Evolutionary conservation across 2,329 filamentous ascomycete genomes (phyloP).

Genomic region (Talaromyces sp.): DNA sequence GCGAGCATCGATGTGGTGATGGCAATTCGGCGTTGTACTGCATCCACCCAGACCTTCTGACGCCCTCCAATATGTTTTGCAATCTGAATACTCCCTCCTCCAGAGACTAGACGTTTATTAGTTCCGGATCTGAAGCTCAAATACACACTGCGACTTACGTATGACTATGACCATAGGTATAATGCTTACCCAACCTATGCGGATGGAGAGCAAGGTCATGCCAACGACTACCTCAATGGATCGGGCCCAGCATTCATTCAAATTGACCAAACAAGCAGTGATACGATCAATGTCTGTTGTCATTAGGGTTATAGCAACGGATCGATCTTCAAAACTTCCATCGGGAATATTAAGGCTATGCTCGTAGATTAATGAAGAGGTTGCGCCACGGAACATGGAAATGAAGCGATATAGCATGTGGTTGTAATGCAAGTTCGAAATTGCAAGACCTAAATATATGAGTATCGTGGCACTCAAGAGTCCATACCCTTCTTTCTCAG

Average conservation of each 20-base stretch:
- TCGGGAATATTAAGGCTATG: conserved; percentile 5
- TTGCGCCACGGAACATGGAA: conserved; percentile 15
- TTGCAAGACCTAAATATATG: conserved; percentile 10
- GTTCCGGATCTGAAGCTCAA: background rate
- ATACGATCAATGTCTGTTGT: conserved; percentile 14
- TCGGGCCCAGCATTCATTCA: conserved; percentile 16
- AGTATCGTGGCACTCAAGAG: conserved; percentile 10
- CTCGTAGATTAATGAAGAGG: conserved; percentile 5
- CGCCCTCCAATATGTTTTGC: conserved; percentile 15
- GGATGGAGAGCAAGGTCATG: background rate
- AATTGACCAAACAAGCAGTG: conserved; percentile 1
- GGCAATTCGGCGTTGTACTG: conserved; percentile 41
- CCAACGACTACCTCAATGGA: conserved; percentile 13
- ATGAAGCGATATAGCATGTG: conserved; percentile 15
- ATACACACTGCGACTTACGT: background rate
- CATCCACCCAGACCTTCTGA: conserved; percentile 41
- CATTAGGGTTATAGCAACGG: conserved; percentile 15
- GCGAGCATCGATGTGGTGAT: conserved; percentile 39
- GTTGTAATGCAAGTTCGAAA: conserved; percentile 12
- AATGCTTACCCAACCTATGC: conserved; percentile 13
- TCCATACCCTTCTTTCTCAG: conserved; percentile 14
- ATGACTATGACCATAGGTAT: conserved; percentile 1
- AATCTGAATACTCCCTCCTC: conserved; percentile 11
- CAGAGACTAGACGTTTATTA: background rate
- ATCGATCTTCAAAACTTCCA: conserved; percentile 5